Base-by-base conservation (phyloP, 371 early-diverging fungal genomes). In the Rhizopus sp. region DNA sequence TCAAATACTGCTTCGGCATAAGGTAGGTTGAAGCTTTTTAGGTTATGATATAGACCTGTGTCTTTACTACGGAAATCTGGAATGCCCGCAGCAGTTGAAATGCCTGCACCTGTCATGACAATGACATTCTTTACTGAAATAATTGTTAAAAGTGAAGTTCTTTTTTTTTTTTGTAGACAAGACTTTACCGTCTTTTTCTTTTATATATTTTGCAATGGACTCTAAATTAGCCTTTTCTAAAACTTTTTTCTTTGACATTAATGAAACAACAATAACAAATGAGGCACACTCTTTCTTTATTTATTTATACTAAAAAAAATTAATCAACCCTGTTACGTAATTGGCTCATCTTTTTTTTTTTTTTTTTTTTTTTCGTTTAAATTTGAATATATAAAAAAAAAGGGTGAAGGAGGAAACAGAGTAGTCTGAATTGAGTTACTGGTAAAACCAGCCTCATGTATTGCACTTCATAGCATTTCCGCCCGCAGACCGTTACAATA, bases 1-100 rank as follows among this genome's bases (percentile, higher is more conserved):
- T 92, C 86, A 79, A 98, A 98, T 33, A 98, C 94, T 3, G 94
- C 97, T 61, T 96, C 94, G 5, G 97, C 92, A 68, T 90, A 91
- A 7, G 95, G 95, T 37, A 98, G 72, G 35, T 92, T 73, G 74
- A 89, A 97, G 45, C 87, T 82, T 61, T 88, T 81, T 40, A 97
- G 83, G 63, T 96, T 95, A 49, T 88, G 91, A 63, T 93, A 98
- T 31, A 98, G 83, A 2, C 98, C 98, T 3, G 96, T 96, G 4
- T 88, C 90, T 35, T 93, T 91, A 4, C 91, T 86, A 35, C 98
- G 80, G 71, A 96, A 98, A 67, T 96, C 97, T 35, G 93, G 93
- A 53, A 93, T 92, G 9, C 97, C 98, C 9, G 91, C 88, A 3
- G 89, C 78, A 5, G 98, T 97, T 13, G 97, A 96, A 30, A 96